phyloP scores from a whole-genome alignment of 768 basidiomycete genomes.

The Russula ochroleuca region DNA sequence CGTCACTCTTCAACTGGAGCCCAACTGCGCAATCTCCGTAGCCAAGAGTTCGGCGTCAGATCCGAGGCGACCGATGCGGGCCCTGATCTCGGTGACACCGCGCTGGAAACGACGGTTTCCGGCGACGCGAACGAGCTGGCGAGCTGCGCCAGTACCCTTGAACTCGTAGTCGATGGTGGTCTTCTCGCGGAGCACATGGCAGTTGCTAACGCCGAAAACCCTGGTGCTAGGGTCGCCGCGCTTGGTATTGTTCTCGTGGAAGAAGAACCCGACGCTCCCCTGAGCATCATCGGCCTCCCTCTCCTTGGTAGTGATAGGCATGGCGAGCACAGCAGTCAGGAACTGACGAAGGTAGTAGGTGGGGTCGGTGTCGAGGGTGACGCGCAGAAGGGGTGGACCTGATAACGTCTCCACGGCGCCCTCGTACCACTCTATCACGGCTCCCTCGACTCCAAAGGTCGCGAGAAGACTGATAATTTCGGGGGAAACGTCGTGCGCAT shows the following conservation, averaged over 20 bases:
- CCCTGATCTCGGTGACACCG: background rate
- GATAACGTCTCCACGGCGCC: background rate
- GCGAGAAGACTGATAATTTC: conserved; percentile 23
- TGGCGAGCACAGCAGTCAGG: background rate
- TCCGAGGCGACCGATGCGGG: background rate
- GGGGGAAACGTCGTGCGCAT: conserved; percentile 27
- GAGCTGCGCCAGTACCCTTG: background rate
- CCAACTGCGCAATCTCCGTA: background rate
- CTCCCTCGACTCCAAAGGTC: background rate
- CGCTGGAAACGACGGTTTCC: background rate
- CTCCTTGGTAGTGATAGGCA: background rate
- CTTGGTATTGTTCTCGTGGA: conserved; percentile 18
- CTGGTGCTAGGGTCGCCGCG: conserved; percentile 30
- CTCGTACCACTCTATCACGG: background rate
- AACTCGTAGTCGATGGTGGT: conserved; percentile 27
- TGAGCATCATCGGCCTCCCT: background rate
- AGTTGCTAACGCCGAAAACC: conserved; percentile 33
- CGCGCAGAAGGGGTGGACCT: background rate
- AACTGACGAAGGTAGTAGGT: conserved; percentile 1
- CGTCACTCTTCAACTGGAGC: background rate
- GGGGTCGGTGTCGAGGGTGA: background rate
- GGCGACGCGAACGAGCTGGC: background rate
- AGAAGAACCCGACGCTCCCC: background rate
- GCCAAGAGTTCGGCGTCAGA: background rate
- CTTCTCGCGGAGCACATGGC: conserved; percentile 33